Evolutionary conservation across 345 rosid genomes (phyloP), one percentile per base, ranked within the genome.

Genomic region (Eucalyptus tenuipes): DNA sequence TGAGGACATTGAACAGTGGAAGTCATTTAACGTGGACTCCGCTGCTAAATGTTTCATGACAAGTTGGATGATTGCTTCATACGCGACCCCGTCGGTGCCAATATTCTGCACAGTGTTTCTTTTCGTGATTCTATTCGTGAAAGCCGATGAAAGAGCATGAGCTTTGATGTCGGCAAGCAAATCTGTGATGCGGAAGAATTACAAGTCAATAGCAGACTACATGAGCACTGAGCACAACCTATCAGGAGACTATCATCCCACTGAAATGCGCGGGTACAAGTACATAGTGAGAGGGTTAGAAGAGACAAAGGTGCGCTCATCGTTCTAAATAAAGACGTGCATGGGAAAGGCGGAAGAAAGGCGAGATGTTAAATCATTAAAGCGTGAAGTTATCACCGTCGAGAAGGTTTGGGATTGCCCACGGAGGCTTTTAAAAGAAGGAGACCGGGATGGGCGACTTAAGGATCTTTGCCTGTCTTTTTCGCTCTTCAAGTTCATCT

Each of bases 311-410:
- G 22, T 52, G 55, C 55, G 5, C 55, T 52, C 8, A 52, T 18
- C 3, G 55, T 17, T 3, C 55, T 17, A 31, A 27, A 27, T 1
- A 64, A 0, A 1, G 0, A 14, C 0, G 16, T n/a, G 2, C 6
- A 14, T 3, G 5, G 1, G 10, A 64, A 64, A n/a, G 75, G 75
- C 10, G 13, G 71, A 9, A 15, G 52, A 49, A 13, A 13, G 50
- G 50, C 16, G 4, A 13, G 50, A 0, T 49, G 50, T 13, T 13
- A 13, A 49, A 49, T 13, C 16, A 13, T 13, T 49, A 15, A 49
- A 6, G 7, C 3, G 2, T 6, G 8, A 42, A 48, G 25, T 9
- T 84, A 7, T 84, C 86, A 84, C 86, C 1, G 11, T 47, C 25
- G n/a, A 84, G 0, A 1, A 7, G 31, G 48, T 84, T 40, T 84